Conservation (phyloP, 2,329 filamentous ascomycete genomes). For the Cladophialophora exuberans region DNA sequence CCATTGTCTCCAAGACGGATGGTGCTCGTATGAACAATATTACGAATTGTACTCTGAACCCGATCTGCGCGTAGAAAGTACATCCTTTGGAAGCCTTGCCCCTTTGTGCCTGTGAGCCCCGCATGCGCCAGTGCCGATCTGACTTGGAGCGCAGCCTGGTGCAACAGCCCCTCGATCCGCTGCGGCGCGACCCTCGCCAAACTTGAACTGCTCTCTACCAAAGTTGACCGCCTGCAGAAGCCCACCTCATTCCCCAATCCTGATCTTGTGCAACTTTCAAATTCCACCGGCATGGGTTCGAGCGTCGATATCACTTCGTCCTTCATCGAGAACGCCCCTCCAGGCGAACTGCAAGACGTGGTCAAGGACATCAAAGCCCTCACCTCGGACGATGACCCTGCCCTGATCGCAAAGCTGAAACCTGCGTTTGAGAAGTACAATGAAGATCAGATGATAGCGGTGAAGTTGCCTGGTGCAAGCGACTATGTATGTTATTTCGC, state of each 20-base stretch:
- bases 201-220: background rate
- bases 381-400: slow-evolving; percentile 66
- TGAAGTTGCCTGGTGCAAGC: slow-evolving; percentile 85
- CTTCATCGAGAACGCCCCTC: slow-evolving; percentile 91
- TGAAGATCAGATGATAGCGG: slow-evolving; percentile 86
- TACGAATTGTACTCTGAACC: no score
- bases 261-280: background rate
- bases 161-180: background rate
- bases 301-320: slow-evolving; percentile 69
- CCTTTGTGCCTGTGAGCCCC: no score
- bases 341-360: slow-evolving; percentile 92
- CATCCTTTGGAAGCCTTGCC: no score
- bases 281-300: slow-evolving; percentile 45
- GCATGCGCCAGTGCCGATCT: no score
- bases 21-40: no score
- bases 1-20: no score
- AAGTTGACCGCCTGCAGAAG: background rate
- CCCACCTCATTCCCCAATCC: background rate
- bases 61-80: no score
- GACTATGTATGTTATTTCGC: slow-evolving; percentile 63
- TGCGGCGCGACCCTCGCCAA: background rate
- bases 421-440: slow-evolving; percentile 95
- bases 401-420: slow-evolving; percentile 70
- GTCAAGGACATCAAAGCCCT: slow-evolving; percentile 85
- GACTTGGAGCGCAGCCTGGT: background rate